These are phyloP conservation scores for Linnemannia hyalina DNA, from an alignment of 192 early-diverging fungal species.

Conservation along the genomic window DNA sequence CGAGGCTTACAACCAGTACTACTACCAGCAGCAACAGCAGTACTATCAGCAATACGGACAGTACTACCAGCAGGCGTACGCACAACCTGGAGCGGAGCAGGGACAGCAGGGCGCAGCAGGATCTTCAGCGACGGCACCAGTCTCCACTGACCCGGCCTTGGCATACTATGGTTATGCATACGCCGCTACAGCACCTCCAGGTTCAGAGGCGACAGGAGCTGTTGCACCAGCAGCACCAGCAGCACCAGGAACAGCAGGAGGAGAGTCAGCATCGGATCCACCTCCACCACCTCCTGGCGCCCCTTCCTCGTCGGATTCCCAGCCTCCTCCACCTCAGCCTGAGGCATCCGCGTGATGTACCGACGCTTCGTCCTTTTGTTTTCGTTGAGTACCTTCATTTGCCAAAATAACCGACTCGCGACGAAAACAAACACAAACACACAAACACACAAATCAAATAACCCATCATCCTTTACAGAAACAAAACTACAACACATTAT, in stretches of 20 bases:
- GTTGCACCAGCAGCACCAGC: background rate
- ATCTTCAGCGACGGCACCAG: conserved; percentile 12
- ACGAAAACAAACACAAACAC: background rate
- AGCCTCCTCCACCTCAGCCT: background rate
- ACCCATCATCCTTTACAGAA: background rate
- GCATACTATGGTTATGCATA: conserved; percentile 50
- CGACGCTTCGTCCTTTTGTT: background rate
- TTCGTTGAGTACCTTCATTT: background rate
- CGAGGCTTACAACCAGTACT: conserved; percentile 52
- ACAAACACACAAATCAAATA: background rate
- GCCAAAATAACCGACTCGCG: background rate
- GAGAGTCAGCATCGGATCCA: conserved; percentile 9
- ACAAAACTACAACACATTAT: background rate
- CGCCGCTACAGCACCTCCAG: conserved; percentile 23
- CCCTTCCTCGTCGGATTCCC: background rate
- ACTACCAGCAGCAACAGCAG: conserved; percentile 50
- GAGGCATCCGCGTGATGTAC: background rate
- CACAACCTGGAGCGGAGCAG: conserved; percentile 25
- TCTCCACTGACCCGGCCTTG: conserved; percentile 38
- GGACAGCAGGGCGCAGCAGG: background rate
- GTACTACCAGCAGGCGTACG: conserved; percentile 39
- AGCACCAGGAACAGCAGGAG: background rate
- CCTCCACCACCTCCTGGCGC: conserved; percentile 17
- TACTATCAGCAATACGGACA: conserved; percentile 54
- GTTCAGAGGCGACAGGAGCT: background rate